Base-by-base conservation (phyloP, 768 basidiomycete species). In the Lepiota brunneoincarnata region DNA sequence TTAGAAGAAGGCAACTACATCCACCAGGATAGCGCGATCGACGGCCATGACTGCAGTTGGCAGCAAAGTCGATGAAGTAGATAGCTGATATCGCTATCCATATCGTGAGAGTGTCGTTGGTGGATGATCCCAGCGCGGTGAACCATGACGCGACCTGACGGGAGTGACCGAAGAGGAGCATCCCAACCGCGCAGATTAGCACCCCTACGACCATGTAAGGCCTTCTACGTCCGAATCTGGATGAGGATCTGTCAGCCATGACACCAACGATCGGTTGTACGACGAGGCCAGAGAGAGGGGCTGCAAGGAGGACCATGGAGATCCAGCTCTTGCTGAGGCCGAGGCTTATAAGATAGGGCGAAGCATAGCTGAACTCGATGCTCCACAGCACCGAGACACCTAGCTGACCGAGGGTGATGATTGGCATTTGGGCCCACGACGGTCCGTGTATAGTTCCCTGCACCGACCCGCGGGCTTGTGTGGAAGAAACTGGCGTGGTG, bases 371-470 rank as follows among this genome's bases (percentile, higher is more conserved):
- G 91, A 97, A 93, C 64, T 96, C 93, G 10, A 95, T 86, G 0
- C 87, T 88, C 95, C 95, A 97, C 40, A 95, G 81, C 56, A 93
- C 82, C 66, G 91, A 89, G 1, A 94, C 84, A 5, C 93, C 94
- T 2, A 92, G 69, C 48, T 94, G 70, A 1, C 91, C 89, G 6
- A 93, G 63, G 0, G 93, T 95, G 35, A 96, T 68, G 2, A 77
- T 74, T 0, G 89, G 87, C 20, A 89, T 68, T 41, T 79, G 82
- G 0, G 78, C 64, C 84, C 84, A 90, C 55, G 62, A 58, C 1
- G 92, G 91, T 0, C 91, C 89, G 5, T 77, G 59, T 21, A 92
- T 81, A 51, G 26, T 28, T 28, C 26, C 26, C 4, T 7, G 26
- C 7, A 28, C 7, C 26, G 7, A 3, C 26, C 26, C 26, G 7